Base-by-base conservation (phyloP, 495 filamentous ascomycete genomes). In the Jackrogersella multiformis region DNA sequence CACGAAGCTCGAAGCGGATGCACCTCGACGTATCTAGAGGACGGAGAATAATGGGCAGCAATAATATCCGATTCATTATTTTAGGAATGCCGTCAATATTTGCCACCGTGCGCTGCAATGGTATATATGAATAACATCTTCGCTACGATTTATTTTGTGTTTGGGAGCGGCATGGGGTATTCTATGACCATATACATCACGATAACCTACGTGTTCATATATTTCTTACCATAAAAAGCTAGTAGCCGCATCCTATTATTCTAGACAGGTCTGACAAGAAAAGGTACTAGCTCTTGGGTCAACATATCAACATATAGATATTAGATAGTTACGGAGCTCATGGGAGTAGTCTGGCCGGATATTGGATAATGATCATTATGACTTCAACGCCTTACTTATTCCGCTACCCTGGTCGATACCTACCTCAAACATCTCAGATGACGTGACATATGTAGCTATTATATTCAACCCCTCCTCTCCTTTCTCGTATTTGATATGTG, bases 171-270 rank as follows among this genome's bases (percentile, higher is more conserved):
- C 13, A 26, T 26, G 9, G 13, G 20, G 23, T 24, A 12, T 10
- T 46, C n/a, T n/a, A 46, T 26, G 26, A 46, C 15, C 42, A 46
- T 46, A 21, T 46, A 46, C 10, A 46, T 46, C 42, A 46, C 42
- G 42, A 15, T 12, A 24, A 21, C 42, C 21, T 46, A 46, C 26
- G 18, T 16, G 16, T 49, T 20, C 45, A 20, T 49, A 28, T 16
- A 5, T 49, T n/a, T 32, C 23, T 18, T 7, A 30, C 15, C 3
- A 49, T 32, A n/a, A n/a, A n/a, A n/a, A n/a, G n/a, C n/a, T n/a
- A n/a, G n/a, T n/a, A n/a, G n/a, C n/a, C n/a, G n/a, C n/a, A n/a
- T n/a, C n/a, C n/a, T n/a, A n/a, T n/a, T n/a, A n/a, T 8, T 32
- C 13, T 49, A 7, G 26, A 26, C 20, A 6, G 28, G 48, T 4